Conservation (phyloP, 495 filamentous ascomycete genomes). For the Jackrogersella multiformis region DNA sequence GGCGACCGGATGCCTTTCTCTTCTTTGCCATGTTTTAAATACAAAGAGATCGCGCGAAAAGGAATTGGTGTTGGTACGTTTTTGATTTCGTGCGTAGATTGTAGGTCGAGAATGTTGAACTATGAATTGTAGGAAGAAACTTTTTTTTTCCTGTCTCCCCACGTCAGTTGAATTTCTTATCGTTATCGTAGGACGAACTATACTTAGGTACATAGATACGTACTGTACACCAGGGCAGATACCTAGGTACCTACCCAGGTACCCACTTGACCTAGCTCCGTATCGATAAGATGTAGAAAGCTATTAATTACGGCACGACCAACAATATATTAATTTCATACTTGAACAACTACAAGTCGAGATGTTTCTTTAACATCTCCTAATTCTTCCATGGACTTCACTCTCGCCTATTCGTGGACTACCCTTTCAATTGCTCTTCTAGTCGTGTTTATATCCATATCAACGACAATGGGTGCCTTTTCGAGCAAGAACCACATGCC, state of each 20-base stretch:
- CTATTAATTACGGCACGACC: not conserved
- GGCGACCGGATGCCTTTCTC: slow-evolving; percentile 71
- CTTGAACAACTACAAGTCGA: not conserved
- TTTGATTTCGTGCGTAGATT: too few relatives aligned
- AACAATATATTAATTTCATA: not conserved
- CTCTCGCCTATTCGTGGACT: slow-evolving; percentile 37
- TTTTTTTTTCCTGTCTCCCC: slow-evolving; percentile 39
- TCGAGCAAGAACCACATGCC: slow-evolving; percentile 76
- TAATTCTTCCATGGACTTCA: slow-evolving; percentile 21
- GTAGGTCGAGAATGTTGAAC: too few relatives aligned
- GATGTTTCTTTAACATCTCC: not conserved
- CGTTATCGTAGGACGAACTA: not conserved
- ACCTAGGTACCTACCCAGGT: not conserved
- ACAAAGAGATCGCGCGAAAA: not conserved
- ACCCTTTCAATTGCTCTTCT: slow-evolving; percentile 52
- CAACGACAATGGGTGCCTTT: slow-evolving; percentile 72
- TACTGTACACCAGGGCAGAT: not conserved
- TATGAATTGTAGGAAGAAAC: too few relatives aligned
- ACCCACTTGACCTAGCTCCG: not conserved
- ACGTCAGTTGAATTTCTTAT: slow-evolving; percentile 28
- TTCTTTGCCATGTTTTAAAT: slow-evolving; percentile 75
- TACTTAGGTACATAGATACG: not conserved
- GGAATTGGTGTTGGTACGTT: not conserved
- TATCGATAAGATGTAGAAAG: not conserved
- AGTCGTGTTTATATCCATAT: slow-evolving; percentile 58